A percentile compares a stretch with the other conserved stretches of the same genome.
Evolutionary conservation across 495 filamentous ascomycete species (phyloP).

Genomic region (Neurospora sp.): DNA sequence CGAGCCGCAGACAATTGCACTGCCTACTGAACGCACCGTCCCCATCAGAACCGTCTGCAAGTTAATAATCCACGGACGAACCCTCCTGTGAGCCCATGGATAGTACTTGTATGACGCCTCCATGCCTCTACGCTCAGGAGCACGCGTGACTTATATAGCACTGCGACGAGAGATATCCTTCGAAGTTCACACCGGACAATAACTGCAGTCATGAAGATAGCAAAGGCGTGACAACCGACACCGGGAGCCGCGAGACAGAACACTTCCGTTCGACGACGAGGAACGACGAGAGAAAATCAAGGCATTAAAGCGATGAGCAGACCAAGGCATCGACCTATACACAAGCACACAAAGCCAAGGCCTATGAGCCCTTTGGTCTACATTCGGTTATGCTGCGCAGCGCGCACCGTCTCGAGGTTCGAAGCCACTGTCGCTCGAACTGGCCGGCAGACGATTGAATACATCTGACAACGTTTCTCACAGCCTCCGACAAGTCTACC

Average conservation of each 20-base stretch:
- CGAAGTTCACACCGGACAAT: background rate
- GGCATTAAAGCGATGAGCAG: background rate
- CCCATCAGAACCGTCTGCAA: background rate
- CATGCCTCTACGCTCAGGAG: rapidly evolving
- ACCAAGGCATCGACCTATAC: background rate
- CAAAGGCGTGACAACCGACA: background rate
- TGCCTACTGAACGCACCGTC: too few species aligned
- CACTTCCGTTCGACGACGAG: background rate
- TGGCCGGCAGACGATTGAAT: too few species aligned
- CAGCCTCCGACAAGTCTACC: background rate
- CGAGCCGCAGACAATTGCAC: too few species aligned
- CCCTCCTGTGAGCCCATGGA: background rate
- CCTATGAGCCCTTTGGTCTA: too few species aligned
- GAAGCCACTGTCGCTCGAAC: too few species aligned
- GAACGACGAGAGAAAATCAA: background rate
- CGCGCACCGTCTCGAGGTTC: too few species aligned
- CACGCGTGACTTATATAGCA: background rate
- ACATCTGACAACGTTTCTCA: too few species aligned
- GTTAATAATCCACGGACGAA: background rate
- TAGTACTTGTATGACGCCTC: background rate
- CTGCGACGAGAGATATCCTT: background rate
- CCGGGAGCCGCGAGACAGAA: background rate
- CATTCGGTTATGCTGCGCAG: too few species aligned
- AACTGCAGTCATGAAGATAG: rapidly evolving
- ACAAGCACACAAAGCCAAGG: background rate